Conservation (phyloP, 2,329 filamentous ascomycete genomes). For the Arthrobotrys conoides region DNA sequence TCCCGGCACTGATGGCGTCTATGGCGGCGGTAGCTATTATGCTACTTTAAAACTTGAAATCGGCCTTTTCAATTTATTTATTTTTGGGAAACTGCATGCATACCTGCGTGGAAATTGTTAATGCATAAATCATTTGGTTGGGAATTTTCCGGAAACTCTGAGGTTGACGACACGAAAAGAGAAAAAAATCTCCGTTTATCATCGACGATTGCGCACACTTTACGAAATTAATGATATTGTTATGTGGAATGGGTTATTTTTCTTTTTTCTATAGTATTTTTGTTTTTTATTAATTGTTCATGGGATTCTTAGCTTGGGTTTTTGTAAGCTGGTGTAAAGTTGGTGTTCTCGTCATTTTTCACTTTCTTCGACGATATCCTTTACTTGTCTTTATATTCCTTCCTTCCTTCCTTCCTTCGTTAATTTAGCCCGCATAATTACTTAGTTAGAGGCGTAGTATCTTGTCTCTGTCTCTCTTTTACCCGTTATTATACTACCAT, state of each 20-base stretch:
- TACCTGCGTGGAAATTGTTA: not conserved
- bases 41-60: conserved; percentile 17
- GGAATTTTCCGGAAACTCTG: not conserved
- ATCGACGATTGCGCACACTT: not conserved
- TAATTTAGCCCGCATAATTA: no score
- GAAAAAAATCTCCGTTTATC: conserved; percentile 3
- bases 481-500: no score
- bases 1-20: conserved; percentile 23
- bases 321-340: no score
- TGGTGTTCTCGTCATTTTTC: conserved; percentile 9
- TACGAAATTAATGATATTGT: conserved; percentile 19
- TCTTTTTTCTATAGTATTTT: not conserved
- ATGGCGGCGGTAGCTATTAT: conserved; percentile 7
- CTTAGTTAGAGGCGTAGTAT: not conserved
- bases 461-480: not conserved
- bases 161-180: not conserved
- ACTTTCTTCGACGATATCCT: not conserved
- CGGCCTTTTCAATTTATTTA: no score
- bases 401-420: not conserved
- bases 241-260: not conserved
- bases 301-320: no score
- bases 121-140: not conserved
- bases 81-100: not conserved
- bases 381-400: no score
- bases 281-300: not conserved